Conservation (phyloP, 208 protist species). For the Zelonia costaricensis region DNA sequence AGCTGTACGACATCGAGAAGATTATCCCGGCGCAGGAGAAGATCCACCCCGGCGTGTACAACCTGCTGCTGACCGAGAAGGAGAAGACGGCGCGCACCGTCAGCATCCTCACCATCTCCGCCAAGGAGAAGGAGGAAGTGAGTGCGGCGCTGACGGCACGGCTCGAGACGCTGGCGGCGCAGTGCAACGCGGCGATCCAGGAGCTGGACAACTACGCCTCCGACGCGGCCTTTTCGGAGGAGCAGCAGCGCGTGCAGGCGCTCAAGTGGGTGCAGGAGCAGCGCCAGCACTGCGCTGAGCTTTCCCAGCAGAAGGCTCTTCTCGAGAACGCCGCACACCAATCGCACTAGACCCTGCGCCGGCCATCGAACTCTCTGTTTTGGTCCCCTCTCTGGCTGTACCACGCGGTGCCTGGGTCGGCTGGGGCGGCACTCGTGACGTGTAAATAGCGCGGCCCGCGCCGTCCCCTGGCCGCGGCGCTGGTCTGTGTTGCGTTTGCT, state of each 20-base stretch:
- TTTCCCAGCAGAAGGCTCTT: conserved; percentile 39
- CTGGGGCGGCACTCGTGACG: too few relatives aligned
- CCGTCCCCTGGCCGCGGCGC: too few relatives aligned
- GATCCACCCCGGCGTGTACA: conserved; percentile 85
- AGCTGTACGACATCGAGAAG: conserved; percentile 78
- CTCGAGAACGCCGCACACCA: conserved; percentile 5
- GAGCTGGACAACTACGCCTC: conserved; percentile 74
- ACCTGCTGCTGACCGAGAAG: conserved; percentile 78
- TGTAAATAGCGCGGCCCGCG: too few relatives aligned
- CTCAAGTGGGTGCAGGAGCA: conserved; percentile 77
- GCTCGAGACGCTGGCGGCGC: conserved; percentile 47
- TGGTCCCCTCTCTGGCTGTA: background rate
- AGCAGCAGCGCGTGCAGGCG: conserved; percentile 66
- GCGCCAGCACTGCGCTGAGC: conserved; percentile 52
- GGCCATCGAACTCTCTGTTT: background rate
- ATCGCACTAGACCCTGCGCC: background rate
- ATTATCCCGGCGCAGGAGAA: conserved; percentile 86
- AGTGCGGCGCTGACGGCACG: conserved; percentile 59
- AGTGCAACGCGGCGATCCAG: conserved; percentile 71
- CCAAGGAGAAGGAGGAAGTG: conserved; percentile 80
- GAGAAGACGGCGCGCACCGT: conserved; percentile 66
- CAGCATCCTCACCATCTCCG: conserved; percentile 65
- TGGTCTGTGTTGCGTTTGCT: too few relatives aligned
- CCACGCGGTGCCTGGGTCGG: too few relatives aligned
- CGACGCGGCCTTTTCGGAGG: conserved; percentile 64